Percentiles rank a stretch among this genome's conserved stretches.
phyloP scores from a whole-genome alignment of 139 green algal genomes.

The Eudorina sp. region DNA sequence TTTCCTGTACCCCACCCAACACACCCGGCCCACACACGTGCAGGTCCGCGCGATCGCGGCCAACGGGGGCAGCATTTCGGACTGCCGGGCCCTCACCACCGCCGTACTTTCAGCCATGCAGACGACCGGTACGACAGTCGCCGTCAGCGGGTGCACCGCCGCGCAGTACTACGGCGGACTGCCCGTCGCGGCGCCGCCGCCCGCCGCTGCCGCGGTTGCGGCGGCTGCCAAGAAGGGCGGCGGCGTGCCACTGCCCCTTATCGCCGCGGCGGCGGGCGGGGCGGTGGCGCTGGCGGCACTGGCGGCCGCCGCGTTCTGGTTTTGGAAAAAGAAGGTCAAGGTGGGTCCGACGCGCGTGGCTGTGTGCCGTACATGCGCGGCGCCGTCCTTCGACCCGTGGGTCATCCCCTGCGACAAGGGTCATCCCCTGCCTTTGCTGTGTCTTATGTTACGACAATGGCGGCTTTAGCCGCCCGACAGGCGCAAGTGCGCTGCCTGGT shows the following conservation, averaged over 20 bases:
- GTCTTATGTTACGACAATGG: too few species aligned
- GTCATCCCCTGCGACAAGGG: too few species aligned
- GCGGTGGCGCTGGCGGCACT: conserved; percentile 6
- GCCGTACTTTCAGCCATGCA: neutral
- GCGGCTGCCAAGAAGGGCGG: neutral
- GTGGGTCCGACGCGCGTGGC: too few species aligned
- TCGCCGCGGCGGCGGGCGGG: neutral
- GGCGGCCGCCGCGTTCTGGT: neutral
- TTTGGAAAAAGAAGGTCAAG: neutral
- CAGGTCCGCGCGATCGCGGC: neutral
- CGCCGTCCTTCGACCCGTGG: too few species aligned
- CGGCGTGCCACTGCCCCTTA: neutral
- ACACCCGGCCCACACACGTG: too few species aligned
- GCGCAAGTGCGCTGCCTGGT: too few species aligned
- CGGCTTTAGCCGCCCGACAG: too few species aligned
- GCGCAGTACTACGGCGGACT: neutral
- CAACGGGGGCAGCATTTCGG: neutral
- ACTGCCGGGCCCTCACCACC: conserved; percentile 12
- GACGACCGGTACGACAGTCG: neutral
- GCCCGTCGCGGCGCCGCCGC: neutral
- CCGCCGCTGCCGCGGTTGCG: neutral
- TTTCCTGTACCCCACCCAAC: too few species aligned
- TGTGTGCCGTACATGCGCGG: too few species aligned
- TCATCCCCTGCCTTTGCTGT: too few species aligned
- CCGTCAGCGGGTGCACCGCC: neutral